phyloP scores from a whole-genome alignment of 2,329 filamentous ascomycete genomes.

The Ophiosphaerella herpotricha region DNA sequence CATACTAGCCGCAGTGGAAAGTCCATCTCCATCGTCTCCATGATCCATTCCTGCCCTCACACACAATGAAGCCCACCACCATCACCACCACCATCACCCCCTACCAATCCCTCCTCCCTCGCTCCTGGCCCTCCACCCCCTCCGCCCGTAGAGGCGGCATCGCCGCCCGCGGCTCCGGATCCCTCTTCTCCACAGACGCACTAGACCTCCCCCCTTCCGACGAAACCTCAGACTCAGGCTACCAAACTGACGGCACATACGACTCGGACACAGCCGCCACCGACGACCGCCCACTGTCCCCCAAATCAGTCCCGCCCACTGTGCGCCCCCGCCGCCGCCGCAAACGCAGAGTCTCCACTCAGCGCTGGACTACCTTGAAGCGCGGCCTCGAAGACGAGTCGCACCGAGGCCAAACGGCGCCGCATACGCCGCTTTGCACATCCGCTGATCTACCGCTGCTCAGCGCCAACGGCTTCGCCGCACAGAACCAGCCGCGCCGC shows the following conservation, averaged over 20 bases:
- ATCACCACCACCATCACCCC: no score
- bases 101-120: no score
- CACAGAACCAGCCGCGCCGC: not conserved
- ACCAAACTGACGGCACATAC: slow-evolving; percentile 21
- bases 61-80: no score
- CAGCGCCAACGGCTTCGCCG: no score
- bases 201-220: slow-evolving; percentile 8
- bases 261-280: slow-evolving; percentile 21
- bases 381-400: slow-evolving; percentile 30
- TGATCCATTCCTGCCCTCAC: no score
- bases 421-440: no score
- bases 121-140: slow-evolving; percentile 2
- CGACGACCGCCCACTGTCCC: slow-evolving; percentile 19
- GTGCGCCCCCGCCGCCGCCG: slow-evolving; percentile 6
- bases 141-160: slow-evolving; percentile 32
- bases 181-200: slow-evolving; percentile 1
- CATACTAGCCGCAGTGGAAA: no score
- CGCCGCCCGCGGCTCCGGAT: slow-evolving; percentile 29
- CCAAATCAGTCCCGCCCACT: slow-evolving; percentile 10
- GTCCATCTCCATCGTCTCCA: no score
- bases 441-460: not conserved
- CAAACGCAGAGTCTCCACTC: slow-evolving; percentile 2
- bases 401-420: slow-evolving; percentile 12
- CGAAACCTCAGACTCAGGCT: slow-evolving; percentile 15
- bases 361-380: slow-evolving; percentile 23